Evolutionary conservation across 768 basidiomycete genomes (phyloP).

Genomic region (Candolleomyces eurysporus): DNA sequence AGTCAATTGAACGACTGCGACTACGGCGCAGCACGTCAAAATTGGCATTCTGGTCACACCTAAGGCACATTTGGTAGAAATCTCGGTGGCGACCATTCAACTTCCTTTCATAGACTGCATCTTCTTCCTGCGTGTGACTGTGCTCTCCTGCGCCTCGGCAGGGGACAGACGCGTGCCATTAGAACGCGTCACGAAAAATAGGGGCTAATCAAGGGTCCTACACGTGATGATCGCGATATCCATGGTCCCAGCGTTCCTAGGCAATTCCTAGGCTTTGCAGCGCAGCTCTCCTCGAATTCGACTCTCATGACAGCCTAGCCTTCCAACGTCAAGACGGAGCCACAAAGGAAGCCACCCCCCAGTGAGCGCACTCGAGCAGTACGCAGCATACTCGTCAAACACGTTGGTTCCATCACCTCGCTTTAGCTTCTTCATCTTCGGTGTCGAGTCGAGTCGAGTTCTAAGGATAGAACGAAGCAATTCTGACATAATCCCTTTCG

Average conservation of each 20-base stretch:
- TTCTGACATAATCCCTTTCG: slow-evolving; percentile 9
- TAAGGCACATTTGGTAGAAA: no score
- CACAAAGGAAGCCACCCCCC: background rate
- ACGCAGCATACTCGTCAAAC: slow-evolving; percentile 49
- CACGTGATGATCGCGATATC: background rate
- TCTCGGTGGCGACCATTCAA: no score
- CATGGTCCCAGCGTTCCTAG: background rate
- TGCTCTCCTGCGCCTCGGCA: no score
- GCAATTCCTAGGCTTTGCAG: background rate
- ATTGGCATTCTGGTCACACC: no score
- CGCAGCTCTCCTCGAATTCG: background rate
- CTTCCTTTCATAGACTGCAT: no score
- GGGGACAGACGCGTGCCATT: no score
- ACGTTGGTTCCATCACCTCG: slow-evolving; percentile 32
- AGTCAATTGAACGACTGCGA: no score
- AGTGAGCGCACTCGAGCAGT: slow-evolving; percentile 21
- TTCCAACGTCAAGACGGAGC: background rate
- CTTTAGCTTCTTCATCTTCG: no score
- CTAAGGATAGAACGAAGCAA: background rate
- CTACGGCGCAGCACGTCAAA: no score
- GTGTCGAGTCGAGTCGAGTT: background rate
- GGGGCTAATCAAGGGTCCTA: no score
- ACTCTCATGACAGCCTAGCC: background rate
- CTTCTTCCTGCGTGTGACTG: no score
- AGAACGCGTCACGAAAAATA: no score